Base-by-base conservation (phyloP, 441 rosid species). In the Erodium texanum region DNA sequence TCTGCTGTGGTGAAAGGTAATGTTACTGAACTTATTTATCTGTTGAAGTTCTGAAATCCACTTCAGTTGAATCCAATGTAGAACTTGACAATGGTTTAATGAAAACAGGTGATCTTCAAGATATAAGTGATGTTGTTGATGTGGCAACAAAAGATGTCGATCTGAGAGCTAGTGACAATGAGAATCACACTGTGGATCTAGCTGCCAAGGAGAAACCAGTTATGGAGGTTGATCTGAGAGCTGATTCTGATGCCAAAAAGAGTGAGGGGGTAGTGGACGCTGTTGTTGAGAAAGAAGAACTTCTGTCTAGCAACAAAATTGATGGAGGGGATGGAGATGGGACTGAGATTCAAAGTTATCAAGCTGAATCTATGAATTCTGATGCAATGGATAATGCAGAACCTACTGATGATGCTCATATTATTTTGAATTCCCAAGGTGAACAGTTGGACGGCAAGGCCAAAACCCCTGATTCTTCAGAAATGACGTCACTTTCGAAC, bases 1-100 rank as follows among this genome's bases (percentile, higher is more conserved):
- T n/a, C n/a, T 66, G 32, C 67, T 62, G 78, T 70, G 59, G 75
- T 74, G 29, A 24, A 65, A 63, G 62, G 52, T 45, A 45, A 45
- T 45, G 16, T 45, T 45, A 3, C 52, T 45, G 52, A 45, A 45
- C 5, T 16, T 45, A 11, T 14, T n/a, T n/a, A 11, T 12, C 15
- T 45, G 16, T 16, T 45, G 52, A 45, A 9, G 14, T 45, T 45
- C 52, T 45, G 52, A 45, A 14, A 45, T 16, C 52, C 16, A 45
- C 52, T 45, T 45, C 14, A 9, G 16, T 66, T 54, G 78, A 73
- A 52, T 41, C 59, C 22, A 19, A 54, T 54, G 22, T 9, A 18
- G 61, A 54, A 16, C 10, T 19, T 54, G 61, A 54, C 16, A 16
- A 54, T 54, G 61, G 24, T 16, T 54, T 7, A 16, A 1, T 18